These are phyloP conservation scores for Salvia hispanica DNA, from an alignment of 257 asterid genomes.

Conservation along the genomic window DNA sequence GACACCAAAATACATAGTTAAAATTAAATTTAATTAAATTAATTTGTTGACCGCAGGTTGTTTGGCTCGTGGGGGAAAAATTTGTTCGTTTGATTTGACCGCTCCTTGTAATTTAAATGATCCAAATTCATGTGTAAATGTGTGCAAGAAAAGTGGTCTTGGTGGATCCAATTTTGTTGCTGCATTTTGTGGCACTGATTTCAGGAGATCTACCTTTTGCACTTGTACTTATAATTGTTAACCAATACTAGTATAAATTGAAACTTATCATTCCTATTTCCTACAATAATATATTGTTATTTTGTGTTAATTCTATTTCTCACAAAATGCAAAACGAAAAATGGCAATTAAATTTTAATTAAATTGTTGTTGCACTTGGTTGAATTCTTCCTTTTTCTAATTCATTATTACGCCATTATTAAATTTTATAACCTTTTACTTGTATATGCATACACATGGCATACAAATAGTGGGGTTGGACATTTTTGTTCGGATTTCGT, in stretches of 20 bases:
- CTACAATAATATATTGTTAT: neutral
- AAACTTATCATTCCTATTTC: neutral
- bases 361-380: no score
- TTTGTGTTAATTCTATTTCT: no score
- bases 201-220: slow-evolving; percentile 4
- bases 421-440: no score
- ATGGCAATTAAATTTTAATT: no score
- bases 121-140: slow-evolving; percentile 6
- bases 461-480: no score
- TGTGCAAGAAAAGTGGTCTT: slow-evolving; percentile 6
- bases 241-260: neutral
- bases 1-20: neutral
- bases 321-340: no score
- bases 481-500: no score
- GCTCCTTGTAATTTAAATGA: neutral
- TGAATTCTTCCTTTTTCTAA: no score
- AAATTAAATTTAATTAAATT: neutral
- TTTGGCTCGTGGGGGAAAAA: neutral
- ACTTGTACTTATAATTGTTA: slow-evolving; percentile 26
- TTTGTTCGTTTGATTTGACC: neutral
- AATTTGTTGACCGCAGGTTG: slow-evolving; percentile 20
- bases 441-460: no score
- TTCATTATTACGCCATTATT: no score
- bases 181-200: slow-evolving; percentile 6
- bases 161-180: neutral